Percentiles rank a stretch among this genome's conserved stretches.
Conservation (phyloP, 768 basidiomycete species). For the Leccinellum luteum region DNA sequence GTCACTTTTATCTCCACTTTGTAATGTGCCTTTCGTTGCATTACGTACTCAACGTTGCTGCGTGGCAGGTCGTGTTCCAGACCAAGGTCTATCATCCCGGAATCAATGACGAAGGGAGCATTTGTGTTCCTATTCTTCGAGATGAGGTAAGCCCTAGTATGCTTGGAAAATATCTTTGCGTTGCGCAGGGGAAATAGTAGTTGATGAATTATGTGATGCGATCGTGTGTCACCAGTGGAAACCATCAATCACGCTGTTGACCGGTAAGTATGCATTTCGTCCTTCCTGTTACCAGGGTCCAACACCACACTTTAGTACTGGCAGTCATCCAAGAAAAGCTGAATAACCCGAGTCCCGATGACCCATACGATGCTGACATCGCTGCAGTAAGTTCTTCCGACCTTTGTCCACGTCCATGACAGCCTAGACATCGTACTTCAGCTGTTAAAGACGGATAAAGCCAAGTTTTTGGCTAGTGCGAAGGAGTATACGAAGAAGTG, state of each 20-base stretch:
- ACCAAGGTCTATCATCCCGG: constrained; percentile 92
- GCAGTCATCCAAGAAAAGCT: constrained; percentile 78
- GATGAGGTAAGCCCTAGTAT: constrained; percentile 66
- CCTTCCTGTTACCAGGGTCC: constrained; percentile 1
- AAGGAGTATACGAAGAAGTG: constrained; percentile 86
- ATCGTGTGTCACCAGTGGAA: constrained; percentile 62
- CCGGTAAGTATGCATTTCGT: constrained; percentile 43
- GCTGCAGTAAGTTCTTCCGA: constrained; percentile 58
- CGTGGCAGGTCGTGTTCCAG: constrained; percentile 67
- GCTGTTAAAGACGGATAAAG: constrained; percentile 75
- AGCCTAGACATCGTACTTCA: constrained; percentile 26
- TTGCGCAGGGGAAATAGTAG: not conserved
- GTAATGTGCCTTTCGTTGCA: not conserved
- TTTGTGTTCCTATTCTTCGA: constrained; percentile 80
- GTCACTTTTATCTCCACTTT: not conserved
- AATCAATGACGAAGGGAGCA: constrained; percentile 84
- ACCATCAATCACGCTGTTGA: constrained; percentile 70
- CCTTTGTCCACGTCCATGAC: not conserved
- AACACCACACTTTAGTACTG: constrained; percentile 50
- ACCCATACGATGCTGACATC: constrained; percentile 86
- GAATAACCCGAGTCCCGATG: constrained; percentile 85
- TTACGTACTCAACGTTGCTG: constrained; percentile 19
- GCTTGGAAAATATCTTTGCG: not conserved
- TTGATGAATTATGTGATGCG: constrained; percentile 6
- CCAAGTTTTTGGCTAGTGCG: constrained; percentile 73